Base-by-base conservation (phyloP, 2,329 filamentous ascomycete genomes). In the Emydomyces testavorans region DNA sequence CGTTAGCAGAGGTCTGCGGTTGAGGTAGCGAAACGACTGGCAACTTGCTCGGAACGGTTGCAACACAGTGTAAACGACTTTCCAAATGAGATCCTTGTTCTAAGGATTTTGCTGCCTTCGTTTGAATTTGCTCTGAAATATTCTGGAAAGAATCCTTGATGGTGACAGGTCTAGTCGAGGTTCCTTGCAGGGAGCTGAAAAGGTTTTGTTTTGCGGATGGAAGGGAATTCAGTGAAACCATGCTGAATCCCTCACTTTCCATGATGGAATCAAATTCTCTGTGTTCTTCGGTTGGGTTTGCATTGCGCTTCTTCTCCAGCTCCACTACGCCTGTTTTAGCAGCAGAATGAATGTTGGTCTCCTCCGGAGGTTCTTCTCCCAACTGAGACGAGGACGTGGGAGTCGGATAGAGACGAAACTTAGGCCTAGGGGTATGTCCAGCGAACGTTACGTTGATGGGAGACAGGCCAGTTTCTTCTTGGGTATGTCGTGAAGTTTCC, bases 161-260 rank as follows among this genome's bases (percentile, higher is more conserved):
- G 2, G 24, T n/a, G 5, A n/a, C 23, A 3, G 13, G 1, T 20
- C 20, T 28, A n/a, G 31, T 13, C 5, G 38, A 28, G n/a, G 18
- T 16, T 21, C 26, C 24, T 43, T 44, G 52, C 34, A 62, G 60
- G 15, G 57, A 61, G 20, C 62, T 65, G 31, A 66, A 60, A 2
- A 63, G 57, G 49, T 67, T 63, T 52, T 71, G 66, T 52, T 66
- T 66, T 18, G 70, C 64, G 2, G 73, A 76, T 4, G 71, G 71
- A 18, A 77, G 59, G 2, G 73, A 73, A 49, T 74, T 69, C 37
- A 76, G 60, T 10, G 74, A 76, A 39, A 77, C 73, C 72, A 77
- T 75, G 49, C 72, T 77, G 51, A 77, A 77, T 2, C 71, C 74
- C 62, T 77, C 74, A 53, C 74, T 76, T 58, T 77, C 74, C 53